Evolutionary conservation across 2,329 filamentous ascomycete genomes (phyloP), one percentile per base, ranked within the genome.

Genomic region (Xylaria sp.): DNA sequence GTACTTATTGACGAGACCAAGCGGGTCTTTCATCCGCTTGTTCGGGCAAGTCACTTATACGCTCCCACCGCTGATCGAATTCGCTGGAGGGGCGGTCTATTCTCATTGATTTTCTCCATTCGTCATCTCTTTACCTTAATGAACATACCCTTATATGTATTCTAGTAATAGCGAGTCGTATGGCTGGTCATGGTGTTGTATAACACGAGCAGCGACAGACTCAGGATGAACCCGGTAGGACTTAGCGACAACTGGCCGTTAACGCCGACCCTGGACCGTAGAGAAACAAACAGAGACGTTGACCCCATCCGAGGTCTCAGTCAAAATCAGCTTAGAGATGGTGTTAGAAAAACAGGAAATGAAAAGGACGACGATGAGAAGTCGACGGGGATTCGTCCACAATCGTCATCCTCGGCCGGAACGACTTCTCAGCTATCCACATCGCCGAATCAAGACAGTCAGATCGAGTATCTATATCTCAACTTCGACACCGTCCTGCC

Each of bases 401-500:
- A 20, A 42, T 31, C 48, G 11, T 46, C 59, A 17, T 31, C 64
- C 26, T 57, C 60, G 31, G 5, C 10, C n/a, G 60, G 17, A 26
- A 38, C 57, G 42, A 49, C 23, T 31, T 33, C 38, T 26, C 61
- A 33, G 36, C 36, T 49, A 31, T 60, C 66, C 26, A 9, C 54
- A 44, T 53, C 26, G 4, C 20, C 66, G 13, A 23, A 63, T 42
- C 44, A 20, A 54, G 64, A 65, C 31, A 75, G 73, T 7, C 69
- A 74, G 60, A 82, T 91, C 64, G 80, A 84, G 17, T 87, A 87
- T 77, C 83, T 85, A 20, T 90, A 91, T 74, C 80, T 92, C 60
- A 88, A 86, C 1, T 89, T 90, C 75, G 85, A 89, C 59, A 91
- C 88, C 1, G 78, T 82, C 15, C 76, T 91, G 1, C 88, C 89